phyloP scores from a whole-genome alignment of 1,284 basidiomycete genomes.

The Moniliophthora roreri region DNA sequence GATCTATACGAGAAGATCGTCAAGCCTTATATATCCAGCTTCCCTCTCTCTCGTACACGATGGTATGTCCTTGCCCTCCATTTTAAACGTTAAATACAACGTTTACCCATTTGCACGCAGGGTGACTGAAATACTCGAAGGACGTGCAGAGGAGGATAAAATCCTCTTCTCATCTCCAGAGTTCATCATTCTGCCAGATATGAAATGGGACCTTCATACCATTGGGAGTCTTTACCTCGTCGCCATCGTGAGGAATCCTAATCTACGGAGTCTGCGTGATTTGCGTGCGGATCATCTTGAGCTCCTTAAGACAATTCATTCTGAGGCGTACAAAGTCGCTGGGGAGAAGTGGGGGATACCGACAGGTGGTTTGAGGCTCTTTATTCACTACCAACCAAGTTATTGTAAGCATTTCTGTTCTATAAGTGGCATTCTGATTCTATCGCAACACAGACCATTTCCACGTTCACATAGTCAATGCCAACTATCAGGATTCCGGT shows the following conservation, averaged over 20 bases:
- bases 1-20: conserved; percentile 70
- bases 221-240: conserved; percentile 75
- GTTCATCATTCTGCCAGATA: conserved; percentile 87
- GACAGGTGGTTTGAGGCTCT: conserved; percentile 70
- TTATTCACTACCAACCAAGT: conserved; percentile 93
- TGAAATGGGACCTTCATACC: conserved; percentile 90
- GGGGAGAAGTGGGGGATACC: conserved; percentile 63
- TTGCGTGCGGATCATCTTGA: conserved; percentile 62
- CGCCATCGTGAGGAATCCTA: conserved; percentile 59
- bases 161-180: conserved; percentile 72
- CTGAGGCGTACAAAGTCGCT: conserved; percentile 52
- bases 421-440: background rate
- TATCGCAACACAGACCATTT: conserved; percentile 80
- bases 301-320: conserved; percentile 69
- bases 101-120: conserved; percentile 38
- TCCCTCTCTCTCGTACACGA: conserved; percentile 74
- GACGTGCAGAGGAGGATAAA: conserved; percentile 78
- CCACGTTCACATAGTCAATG: conserved; percentile 92
- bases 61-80: conserved; percentile 56
- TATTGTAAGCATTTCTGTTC: conserved; percentile 70
- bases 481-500: conserved; percentile 57
- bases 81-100: background rate
- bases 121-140: conserved; percentile 87
- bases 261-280: conserved; percentile 72
- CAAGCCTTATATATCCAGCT: conserved; percentile 74